phyloP scores from a whole-genome alignment of 352 stramenopile species.

The Blastocystis sp. region DNA sequence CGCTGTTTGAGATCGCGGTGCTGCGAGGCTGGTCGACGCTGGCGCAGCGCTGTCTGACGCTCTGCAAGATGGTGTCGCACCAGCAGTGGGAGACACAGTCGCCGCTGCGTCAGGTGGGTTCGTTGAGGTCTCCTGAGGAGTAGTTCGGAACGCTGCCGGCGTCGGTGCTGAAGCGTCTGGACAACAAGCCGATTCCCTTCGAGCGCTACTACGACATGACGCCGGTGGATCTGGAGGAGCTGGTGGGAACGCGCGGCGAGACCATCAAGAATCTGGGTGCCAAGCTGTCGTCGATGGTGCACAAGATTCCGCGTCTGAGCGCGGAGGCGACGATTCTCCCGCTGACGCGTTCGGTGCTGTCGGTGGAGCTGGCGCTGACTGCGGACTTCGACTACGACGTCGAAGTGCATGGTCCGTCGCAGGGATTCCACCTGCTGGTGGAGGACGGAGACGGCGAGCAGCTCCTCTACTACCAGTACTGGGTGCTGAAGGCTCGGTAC shows the following conservation, averaged over 20 bases:
- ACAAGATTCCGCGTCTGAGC: constrained; percentile 92
- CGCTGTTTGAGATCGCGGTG: constrained; percentile 95
- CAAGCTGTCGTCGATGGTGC: constrained; percentile 93
- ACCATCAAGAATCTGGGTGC: constrained; percentile 81
- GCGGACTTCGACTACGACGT: constrained; percentile 93
- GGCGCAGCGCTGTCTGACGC: constrained; percentile 82
- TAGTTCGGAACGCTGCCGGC: constrained; percentile 73
- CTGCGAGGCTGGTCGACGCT: constrained; percentile 83
- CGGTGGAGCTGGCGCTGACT: constrained; percentile 83
- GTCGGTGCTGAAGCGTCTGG: constrained; percentile 85
- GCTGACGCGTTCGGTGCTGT: constrained; percentile 88
- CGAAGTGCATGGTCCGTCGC: constrained; percentile 80
- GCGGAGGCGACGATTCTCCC: constrained; percentile 89
- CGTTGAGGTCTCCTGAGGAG: constrained; percentile 33
- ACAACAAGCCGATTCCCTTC: constrained; percentile 96
- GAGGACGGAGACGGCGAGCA: constrained; percentile 92
- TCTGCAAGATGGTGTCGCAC: constrained; percentile 98
- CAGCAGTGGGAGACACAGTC: constrained; percentile 92
- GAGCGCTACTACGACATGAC: constrained; percentile 91
- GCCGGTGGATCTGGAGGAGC: constrained; percentile 84
- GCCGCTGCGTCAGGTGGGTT: constrained; percentile 86
- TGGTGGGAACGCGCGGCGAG: constrained; percentile 61
- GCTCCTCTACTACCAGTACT: constrained; percentile 94
- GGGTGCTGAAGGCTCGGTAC: constrained; percentile 79
- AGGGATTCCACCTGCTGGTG: constrained; percentile 93